Base-by-base conservation (phyloP, 2,329 filamentous ascomycete species). In the Calonectria ilicicola region DNA sequence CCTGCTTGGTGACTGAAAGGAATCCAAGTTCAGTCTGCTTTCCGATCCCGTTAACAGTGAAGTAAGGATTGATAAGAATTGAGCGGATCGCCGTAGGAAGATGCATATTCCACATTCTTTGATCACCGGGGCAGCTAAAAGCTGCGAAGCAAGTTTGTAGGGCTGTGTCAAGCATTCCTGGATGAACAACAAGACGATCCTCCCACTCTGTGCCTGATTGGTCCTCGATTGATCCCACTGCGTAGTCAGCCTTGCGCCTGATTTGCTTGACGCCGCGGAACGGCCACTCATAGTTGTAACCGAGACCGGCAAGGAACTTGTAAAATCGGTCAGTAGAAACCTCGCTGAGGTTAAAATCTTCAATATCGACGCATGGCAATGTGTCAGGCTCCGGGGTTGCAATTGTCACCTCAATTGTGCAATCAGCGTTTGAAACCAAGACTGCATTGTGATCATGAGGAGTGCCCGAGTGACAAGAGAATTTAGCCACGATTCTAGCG, bases 251-350 rank as follows among this genome's bases (percentile, higher is more conserved):
- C 51, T 53, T 51, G 14, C 35, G 63, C n/a, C 26, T 40, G 32
- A 63, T 66, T 38, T 32, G 12, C 12, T 9, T 46, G 38, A 56
- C 27, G 26, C 49, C 63, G 21, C 44, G 51, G 26, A 46, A 47
- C 29, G 51, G 47, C 21, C 62, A 49, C n/a, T 63, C 29, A 26
- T 74, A 79, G 67, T 77, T 80, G 23, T 79, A 65, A 5, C 63
- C 63, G n/a, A 63, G 38, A 3, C 38, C 12, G 17, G 5, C 27
- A 35, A 58, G 51, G 15, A 58, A 58, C 15, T 58, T 21, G 27
- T 58, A 58, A n/a, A 58, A 58, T 14, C 51, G 15, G n/a, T 58
- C 51, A 4, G n/a, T 2, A 4, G 51, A 32, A n/a, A 58, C 51
- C 17, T 58, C 51, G 19, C 51, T 17, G 5, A 58, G 27, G 14